These are phyloP conservation scores for Pelargonium citronellum DNA, from an alignment of 441 rosid species.

Conservation along the genomic window DNA sequence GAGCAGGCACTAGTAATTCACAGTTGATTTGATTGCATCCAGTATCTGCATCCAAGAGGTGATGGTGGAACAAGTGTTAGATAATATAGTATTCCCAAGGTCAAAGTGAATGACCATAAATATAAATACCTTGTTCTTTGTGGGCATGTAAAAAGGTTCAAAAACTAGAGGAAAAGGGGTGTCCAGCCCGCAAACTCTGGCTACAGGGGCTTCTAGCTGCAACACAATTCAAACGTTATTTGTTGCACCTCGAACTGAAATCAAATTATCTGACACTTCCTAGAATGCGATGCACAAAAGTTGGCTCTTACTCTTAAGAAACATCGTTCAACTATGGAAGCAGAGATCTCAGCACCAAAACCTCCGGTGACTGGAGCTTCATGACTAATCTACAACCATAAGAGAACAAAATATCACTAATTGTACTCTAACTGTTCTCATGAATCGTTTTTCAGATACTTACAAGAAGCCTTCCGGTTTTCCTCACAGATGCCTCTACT, in stretches of 20 bases:
- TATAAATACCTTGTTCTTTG: conserved; percentile 61
- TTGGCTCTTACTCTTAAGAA: conserved; percentile 52
- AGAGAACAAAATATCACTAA: background rate
- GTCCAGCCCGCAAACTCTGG: conserved; percentile 81
- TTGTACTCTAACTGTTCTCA: too few species aligned
- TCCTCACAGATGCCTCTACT: conserved; percentile 71
- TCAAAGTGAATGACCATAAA: background rate
- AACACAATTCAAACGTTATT: conserved; percentile 4
- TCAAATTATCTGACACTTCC: too few species aligned
- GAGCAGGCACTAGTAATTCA: conserved; percentile 38
- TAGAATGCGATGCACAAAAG: background rate
- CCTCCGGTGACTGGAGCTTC: conserved; percentile 96
- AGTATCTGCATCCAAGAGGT: conserved; percentile 43
- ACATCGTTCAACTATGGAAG: conserved; percentile 74
- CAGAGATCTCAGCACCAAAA: conserved; percentile 95
- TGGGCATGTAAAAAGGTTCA: conserved; percentile 87
- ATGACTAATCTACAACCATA: conserved; percentile 67
- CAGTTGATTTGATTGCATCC: conserved; percentile 71
- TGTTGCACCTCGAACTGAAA: too few species aligned
- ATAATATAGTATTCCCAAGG: background rate
- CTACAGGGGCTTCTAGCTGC: conserved; percentile 89
- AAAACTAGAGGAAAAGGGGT: conserved; percentile 92
- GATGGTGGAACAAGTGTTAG: background rate
- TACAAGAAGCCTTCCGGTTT: conserved; percentile 88
- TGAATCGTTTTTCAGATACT: conserved; percentile 19